phyloP scores from a whole-genome alignment of 2,329 filamentous ascomycete species.

The Diaporthe nobilis region DNA sequence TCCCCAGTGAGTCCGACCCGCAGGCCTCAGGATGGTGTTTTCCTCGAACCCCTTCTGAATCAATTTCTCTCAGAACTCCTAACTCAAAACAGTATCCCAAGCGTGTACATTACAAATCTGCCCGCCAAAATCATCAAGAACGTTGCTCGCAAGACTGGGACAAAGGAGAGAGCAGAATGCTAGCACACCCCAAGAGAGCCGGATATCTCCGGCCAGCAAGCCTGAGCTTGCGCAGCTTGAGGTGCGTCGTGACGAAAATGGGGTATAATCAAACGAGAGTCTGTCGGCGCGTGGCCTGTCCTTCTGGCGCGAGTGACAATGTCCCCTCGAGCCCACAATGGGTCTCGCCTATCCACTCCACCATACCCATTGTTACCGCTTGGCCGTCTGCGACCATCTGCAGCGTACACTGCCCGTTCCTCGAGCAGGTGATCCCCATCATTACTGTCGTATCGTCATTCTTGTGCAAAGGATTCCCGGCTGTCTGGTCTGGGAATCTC shows the following conservation, averaged over 20 bases:
- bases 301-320: neutral
- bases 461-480: neutral
- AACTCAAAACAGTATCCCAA: conserved; percentile 33
- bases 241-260: neutral
- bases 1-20: conserved; percentile 19
- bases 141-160: conserved; percentile 8
- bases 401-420: conserved; percentile 10
- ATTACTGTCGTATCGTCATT: conserved; percentile 34
- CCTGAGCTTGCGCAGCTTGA: neutral
- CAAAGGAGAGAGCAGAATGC: conserved; percentile 26
- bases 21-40: conserved; percentile 6
- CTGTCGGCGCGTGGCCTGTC: neutral
- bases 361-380: conserved; percentile 1
- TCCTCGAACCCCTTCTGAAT: conserved; percentile 17
- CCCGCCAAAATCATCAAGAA: neutral
- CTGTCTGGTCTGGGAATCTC: neutral
- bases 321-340: conserved; percentile 1
- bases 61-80: conserved; percentile 34
- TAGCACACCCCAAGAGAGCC: neutral
- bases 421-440: neutral
- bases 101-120: conserved; percentile 31
- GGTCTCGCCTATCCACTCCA: neutral
- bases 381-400: neutral
- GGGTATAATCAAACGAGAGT: conserved; percentile 41
- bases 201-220: neutral